Base-by-base conservation (phyloP, 2,329 filamentous ascomycete species). In the Tolypocladium sp. region DNA sequence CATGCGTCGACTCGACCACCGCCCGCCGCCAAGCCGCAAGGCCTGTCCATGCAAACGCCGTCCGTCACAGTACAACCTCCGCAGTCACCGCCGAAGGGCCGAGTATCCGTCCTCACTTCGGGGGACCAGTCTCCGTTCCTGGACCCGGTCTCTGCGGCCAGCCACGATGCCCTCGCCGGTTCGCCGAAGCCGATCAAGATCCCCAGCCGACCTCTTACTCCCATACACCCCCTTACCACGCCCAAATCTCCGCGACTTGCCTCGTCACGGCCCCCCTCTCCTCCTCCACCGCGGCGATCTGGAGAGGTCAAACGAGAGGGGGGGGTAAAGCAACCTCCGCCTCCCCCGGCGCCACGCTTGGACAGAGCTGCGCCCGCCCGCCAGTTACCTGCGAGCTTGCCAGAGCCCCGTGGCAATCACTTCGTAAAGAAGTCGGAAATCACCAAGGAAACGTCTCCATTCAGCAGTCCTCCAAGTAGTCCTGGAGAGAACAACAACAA, bases 381-480 rank as follows among this genome's bases (percentile, higher is more conserved):
- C 13, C 63, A 63, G 3, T 68, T 66, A 40, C 58, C 62, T 13
- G 51, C 58, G 2, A 55, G 59, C 6, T 25, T 62, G n/a, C 57
- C 66, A 13, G 61, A 66, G 17, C 13, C 60, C 2, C 60, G 53
- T 25, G 61, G 56, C 33, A 63, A 41, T 37, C 61, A 57, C 35
- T 44, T 60, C n/a, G 38, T 42, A 8, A 62, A 57, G 2, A 68
- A 60, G 56, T 55, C 62, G 7, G 63, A 62, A 12, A 63, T 71
- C 6, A 63, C 66, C 0, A 71, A 77, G 61, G 75, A 77, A 67
- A 69, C 86, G 0, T 96, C 93, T 1, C 92, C 93, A 0, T 96
- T 97, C 69, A 92, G 81, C 67, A 96, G 91, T 41, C 92, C 92
- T 22, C 91, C 92, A 0, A 87, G 85, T 65, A 93, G 88, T 68